Percentiles rank a stretch among this genome's conserved stretches.
Evolutionary conservation across 208 protist genomes (phyloP).

Genomic region (Tritrichomonas musculus): DNA sequence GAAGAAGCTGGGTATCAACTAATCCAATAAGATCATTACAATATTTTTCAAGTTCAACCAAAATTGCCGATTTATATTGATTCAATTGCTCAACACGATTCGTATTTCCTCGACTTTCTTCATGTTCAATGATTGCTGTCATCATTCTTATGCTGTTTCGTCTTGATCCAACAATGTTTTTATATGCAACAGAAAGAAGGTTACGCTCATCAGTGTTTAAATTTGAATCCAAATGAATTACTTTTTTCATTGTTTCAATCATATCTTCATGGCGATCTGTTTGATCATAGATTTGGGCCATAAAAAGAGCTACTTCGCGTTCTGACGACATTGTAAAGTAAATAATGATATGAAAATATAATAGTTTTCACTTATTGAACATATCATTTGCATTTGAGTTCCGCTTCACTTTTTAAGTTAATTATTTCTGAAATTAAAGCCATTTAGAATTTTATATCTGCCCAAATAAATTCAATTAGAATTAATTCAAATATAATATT

Average conservation of each 20-base stretch:
- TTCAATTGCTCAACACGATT: conserved; percentile 40
- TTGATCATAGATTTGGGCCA: conserved; percentile 24
- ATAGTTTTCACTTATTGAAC: too few species aligned
- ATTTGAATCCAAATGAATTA: background rate
- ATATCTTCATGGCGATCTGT: conserved; percentile 23
- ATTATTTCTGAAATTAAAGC: too few species aligned
- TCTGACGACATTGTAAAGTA: conserved; percentile 26
- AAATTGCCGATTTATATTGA: background rate
- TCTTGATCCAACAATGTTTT: conserved; percentile 97
- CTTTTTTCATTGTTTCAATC: conserved; percentile 6
- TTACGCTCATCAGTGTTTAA: too few species aligned
- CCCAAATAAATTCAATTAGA: too few species aligned
- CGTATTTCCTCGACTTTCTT: conserved; percentile 70
- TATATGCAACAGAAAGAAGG: conserved; percentile 99
- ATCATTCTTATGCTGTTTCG: conserved; percentile 89
- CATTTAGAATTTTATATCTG: too few species aligned
- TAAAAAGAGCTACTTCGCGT: conserved; percentile 5
- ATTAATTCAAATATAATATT: too few species aligned
- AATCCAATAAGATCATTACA: conserved; percentile 69
- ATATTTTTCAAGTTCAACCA: conserved; percentile 48
- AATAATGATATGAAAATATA: too few species aligned
- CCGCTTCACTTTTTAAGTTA: too few species aligned
- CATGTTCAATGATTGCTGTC: conserved; percentile 45
- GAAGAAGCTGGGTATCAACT: conserved; percentile 87
- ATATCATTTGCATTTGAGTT: too few species aligned